Base-by-base conservation (phyloP, 1,284 basidiomycete genomes). In the Marasmius fiardii region DNA sequence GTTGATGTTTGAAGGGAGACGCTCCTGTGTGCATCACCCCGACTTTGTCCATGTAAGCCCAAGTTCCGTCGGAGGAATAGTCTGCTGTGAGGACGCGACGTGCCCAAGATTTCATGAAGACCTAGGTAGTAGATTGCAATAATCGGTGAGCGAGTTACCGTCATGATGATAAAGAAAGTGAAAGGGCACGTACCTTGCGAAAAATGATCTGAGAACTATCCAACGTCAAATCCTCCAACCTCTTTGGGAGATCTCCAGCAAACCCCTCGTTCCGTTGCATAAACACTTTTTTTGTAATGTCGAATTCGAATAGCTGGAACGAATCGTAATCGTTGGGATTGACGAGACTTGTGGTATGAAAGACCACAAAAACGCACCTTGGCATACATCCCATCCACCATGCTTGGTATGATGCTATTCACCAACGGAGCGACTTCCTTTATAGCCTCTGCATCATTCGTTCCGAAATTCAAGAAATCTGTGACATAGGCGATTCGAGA, bases 41-140 rank as follows among this genome's bases (percentile, higher is more conserved):
- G 43, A 79, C 78, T 61, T 78, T 78, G 60, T 80, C 73, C 63
- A 80, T 71, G 58, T 78, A 79, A 31, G 75, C 73, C 76, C 76
- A 79, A 12, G 71, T 75, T 54, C 71, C 70, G 5, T 66, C 65
- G 39, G 71, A 70, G 1, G 71, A 64, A 59, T 78, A 80, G 61
- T 80, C 76, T 54, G 77, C 66, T 11, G 74, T 74, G 34, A 79
- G 57, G 21, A 73, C 67, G 0, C 67, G 65, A 18, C 74, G 65
- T 24, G 67, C 68, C 70, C 71, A 73, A 8, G 68, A 64, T 49
- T 69, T 69, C 71, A 73, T 70, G 61, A 73, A 73, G 33, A 71
- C 67, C 70, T 73, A 60, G 26, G 53, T 11, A 20, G 20, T 16
- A 39, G 23, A 14, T 23, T 31, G 51, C n/a, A 18, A 54, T 18